Evolutionary conservation across 331 rosid genomes (phyloP), one percentile per base, ranked within the genome.

Genomic region (Pyrus hybrid): DNA sequence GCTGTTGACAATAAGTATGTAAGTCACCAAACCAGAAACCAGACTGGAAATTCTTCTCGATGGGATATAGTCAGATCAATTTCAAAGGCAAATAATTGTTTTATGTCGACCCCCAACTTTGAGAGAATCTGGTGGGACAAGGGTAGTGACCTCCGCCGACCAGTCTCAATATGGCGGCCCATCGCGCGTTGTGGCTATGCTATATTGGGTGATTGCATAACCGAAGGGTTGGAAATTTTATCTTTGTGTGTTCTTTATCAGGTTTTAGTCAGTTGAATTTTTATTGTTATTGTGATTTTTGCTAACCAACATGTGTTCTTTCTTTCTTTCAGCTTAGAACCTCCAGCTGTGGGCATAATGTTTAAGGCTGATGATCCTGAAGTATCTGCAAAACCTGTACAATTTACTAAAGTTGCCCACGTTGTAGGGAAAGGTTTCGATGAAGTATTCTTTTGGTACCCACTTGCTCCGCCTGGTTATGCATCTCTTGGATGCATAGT

Each of bases 111-210:
- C 45, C 97, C 97, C 2, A 89, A 92, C 85, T 95, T 95, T 49
- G 99, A 95, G 86, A 91, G 97, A 79, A 92, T 95, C 80, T 95
- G 97, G 99, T 92, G 99, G 99, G 97, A 95, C 83, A 95, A 89
- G 87, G 97, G 99, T 74, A 73, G 86, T 74, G 97, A 95, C 76
- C 77, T 83, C 72, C 91, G 93, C 49, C 90, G 79, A 35, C 90
- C 97, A 45, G 91, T 95, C 84, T 90, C 99, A 22, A 86, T 95
- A 83, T 95, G 99, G 99, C 84, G 99, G 82, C 99, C 99, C 54
- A 71, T 88, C 72, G 83, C 88, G 33, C 91, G 88, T 67, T 90
- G 74, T n/a, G 97, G 97, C 73, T 90, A 95, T 86, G 90, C 90
- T 61, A 76, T 89, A 70, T 76, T 95, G 88, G 99, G 97, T 56